phyloP scores from a whole-genome alignment of 73 alveolate species.

The Uronychia binucleata region DNA sequence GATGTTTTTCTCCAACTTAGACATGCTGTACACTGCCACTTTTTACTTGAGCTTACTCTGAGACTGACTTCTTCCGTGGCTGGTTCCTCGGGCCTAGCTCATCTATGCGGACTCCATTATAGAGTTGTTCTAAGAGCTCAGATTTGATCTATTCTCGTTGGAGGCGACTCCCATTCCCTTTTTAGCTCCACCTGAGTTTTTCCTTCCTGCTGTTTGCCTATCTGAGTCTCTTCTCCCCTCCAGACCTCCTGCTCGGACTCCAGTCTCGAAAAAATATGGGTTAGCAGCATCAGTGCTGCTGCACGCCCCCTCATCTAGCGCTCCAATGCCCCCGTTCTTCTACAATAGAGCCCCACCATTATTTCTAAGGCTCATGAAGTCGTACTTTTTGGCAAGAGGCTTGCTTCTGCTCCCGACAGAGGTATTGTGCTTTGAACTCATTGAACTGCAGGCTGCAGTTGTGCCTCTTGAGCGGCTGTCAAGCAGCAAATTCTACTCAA shows the following conservation, averaged over 20 bases:
- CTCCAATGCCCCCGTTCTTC: neutral
- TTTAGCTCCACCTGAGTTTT: neutral
- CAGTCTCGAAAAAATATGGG: neutral
- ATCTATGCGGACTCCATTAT: neutral
- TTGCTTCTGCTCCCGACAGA: neutral
- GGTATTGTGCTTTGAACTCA: neutral
- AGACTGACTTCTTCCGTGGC: neutral
- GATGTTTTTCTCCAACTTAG: neutral
- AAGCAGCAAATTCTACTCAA: neutral
- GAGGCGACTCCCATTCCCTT: neutral
- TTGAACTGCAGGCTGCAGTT: neutral
- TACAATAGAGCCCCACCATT: too few species aligned
- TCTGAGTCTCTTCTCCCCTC: neutral
- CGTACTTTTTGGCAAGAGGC: too few species aligned
- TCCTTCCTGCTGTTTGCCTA: neutral
- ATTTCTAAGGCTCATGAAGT: too few species aligned
- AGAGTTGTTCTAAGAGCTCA: neutral
- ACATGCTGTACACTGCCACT: neutral
- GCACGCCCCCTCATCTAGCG: neutral
- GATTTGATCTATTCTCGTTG: neutral
- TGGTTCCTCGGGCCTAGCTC: too few species aligned
- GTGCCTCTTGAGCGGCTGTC: neutral
- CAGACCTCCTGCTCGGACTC: neutral
- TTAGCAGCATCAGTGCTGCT: neutral
- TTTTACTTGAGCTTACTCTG: neutral